Evolutionary conservation across 208 protist genomes (phyloP).

Genomic region (Entamoeba histolytica): DNA sequence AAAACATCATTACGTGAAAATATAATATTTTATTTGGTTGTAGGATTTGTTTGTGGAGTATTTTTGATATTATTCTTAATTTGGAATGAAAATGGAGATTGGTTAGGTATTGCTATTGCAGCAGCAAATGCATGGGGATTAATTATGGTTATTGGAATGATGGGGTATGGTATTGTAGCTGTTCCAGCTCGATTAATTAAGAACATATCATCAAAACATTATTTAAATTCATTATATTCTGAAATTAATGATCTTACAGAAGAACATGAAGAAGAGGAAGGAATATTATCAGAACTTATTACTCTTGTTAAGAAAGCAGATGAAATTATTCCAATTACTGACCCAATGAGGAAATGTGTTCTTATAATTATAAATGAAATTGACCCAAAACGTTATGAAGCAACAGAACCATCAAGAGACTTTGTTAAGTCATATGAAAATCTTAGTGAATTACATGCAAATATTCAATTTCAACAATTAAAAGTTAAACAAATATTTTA

Average conservation of each 20-base stretch:
- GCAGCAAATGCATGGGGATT: neutral
- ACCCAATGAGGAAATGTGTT: neutral
- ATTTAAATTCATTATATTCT: neutral
- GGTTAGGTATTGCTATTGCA: neutral
- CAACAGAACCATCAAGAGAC: too few species aligned
- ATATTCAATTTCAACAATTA: too few species aligned
- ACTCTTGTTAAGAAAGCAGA: neutral
- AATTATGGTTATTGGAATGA: neutral
- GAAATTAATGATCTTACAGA: neutral
- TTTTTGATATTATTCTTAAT: neutral
- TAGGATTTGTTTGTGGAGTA: neutral
- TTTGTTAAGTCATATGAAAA: too few species aligned
- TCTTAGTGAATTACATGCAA: too few species aligned
- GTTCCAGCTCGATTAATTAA: neutral
- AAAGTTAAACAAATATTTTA: too few species aligned
- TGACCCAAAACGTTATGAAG: too few species aligned
- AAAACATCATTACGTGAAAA: neutral
- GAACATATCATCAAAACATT: neutral
- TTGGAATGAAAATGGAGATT: neutral
- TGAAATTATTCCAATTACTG: neutral
- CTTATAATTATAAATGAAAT: too few species aligned
- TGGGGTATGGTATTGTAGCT: neutral
- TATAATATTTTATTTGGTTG: neutral
- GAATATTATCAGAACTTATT: neutral
- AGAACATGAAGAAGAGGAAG: neutral